Conservation (phyloP, 441 rosid genomes). For the Erodium trifolium region DNA sequence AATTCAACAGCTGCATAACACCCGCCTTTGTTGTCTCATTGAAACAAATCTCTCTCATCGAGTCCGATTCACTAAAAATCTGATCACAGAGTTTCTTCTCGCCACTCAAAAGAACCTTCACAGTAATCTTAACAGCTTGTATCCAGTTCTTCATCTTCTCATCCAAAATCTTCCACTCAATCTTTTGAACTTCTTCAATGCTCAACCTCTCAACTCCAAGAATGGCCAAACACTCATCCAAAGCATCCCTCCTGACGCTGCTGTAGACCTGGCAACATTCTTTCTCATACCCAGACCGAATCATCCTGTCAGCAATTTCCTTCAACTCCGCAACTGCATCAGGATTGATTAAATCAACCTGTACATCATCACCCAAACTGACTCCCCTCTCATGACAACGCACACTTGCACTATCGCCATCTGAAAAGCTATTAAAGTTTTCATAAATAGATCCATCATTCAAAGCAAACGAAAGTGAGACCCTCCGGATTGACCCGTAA, state of each 20-base stretch:
- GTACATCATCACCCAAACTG: constrained; percentile 65
- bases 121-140: constrained; percentile 70
- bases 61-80: constrained; percentile 49
- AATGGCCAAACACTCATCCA: constrained; percentile 72
- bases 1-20: constrained; percentile 79
- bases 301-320: constrained; percentile 85
- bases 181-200: constrained; percentile 89
- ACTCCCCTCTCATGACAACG: constrained; percentile 62
- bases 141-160: constrained; percentile 99
- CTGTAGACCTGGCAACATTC: constrained; percentile 89
- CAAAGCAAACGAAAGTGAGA: constrained; percentile 42
- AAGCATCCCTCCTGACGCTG: constrained; percentile 63
- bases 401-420: not conserved
- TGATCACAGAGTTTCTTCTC: constrained; percentile 81
- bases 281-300: constrained; percentile 70
- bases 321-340: constrained; percentile 55
- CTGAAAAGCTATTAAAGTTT: constrained; percentile 50
- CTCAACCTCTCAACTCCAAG: constrained; percentile 85
- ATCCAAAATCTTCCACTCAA: constrained; percentile 82
- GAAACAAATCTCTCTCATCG: constrained; percentile 61
- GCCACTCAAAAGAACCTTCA: constrained; percentile 63
- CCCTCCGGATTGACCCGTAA: constrained; percentile 74
- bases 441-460: constrained; percentile 57
- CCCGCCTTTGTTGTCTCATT: constrained; percentile 76
- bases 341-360: constrained; percentile 65